Evolutionary conservation across 1,284 basidiomycete species (phyloP).

Genomic region (Fomes fomentarius): DNA sequence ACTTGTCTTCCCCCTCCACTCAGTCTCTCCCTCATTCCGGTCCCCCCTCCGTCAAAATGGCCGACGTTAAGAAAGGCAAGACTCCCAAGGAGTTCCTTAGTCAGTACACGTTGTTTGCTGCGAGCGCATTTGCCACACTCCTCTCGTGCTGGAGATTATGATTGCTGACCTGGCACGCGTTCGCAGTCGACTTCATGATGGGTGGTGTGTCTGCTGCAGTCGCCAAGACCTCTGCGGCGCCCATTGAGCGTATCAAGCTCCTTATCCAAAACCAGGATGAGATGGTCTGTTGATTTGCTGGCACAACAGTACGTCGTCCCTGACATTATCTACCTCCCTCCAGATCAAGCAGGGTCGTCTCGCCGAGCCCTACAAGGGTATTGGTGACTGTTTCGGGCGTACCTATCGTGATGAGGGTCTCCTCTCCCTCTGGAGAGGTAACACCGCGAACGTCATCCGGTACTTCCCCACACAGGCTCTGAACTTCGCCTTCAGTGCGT

Average conservation of each 20-base stretch:
- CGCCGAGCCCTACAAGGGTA: conserved; percentile 90
- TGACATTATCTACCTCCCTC: conserved; percentile 25
- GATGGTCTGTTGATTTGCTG: conserved; percentile 57
- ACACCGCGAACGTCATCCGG: conserved; percentile 97
- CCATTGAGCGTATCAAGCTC: conserved; percentile 99
- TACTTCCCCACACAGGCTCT: conserved; percentile 97
- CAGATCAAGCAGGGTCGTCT: conserved; percentile 98
- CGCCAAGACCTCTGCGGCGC: conserved; percentile 96
- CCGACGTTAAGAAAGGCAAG: conserved; percentile 78
- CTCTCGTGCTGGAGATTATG: conserved; percentile 3
- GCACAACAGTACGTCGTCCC: background rate
- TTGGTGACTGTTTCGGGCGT: conserved; percentile 86
- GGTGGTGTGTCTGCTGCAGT: conserved; percentile 94
- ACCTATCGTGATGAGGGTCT: conserved; percentile 93
- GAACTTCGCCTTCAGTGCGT: conserved; percentile 94
- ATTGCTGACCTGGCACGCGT: conserved; percentile 42
- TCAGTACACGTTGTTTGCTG: conserved; percentile 41
- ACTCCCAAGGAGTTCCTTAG: conserved; percentile 79
- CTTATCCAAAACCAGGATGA: conserved; percentile 98
- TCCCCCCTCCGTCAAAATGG: conserved; percentile 62
- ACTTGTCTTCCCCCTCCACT: conserved; percentile 50
- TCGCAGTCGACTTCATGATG: conserved; percentile 86
- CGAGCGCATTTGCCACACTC: conserved; percentile 8
- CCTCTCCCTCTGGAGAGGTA: conserved; percentile 92
- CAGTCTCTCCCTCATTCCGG: conserved; percentile 42